Conservation (phyloP, 805 yeast species). For the Lachancea dasiensis region DNA sequence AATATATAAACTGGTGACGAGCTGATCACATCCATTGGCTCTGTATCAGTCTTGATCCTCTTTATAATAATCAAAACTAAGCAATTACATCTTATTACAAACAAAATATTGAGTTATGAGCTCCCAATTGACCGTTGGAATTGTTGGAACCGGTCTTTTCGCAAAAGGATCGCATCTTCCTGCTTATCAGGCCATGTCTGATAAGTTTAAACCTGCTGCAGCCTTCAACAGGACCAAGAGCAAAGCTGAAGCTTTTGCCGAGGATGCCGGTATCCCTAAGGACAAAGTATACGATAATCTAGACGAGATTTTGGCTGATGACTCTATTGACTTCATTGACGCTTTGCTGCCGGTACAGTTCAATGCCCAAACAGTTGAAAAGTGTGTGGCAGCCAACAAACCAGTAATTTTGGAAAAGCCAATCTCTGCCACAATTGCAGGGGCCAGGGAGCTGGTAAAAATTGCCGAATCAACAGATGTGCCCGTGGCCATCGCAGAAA, state of each 20-base stretch:
- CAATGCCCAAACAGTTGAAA: conserved; percentile 61
- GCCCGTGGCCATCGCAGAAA: conserved; percentile 76
- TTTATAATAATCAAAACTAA: too few relatives aligned
- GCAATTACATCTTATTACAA: too few relatives aligned
- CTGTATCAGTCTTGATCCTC: too few relatives aligned
- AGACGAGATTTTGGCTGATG: conserved; percentile 61
- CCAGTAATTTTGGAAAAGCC: conserved; percentile 88
- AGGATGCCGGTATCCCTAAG: conserved; percentile 46
- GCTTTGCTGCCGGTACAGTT: conserved; percentile 84
- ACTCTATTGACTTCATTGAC: conserved; percentile 70
- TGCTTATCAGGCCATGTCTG: conserved; percentile 46
- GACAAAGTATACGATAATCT: conserved; percentile 51
- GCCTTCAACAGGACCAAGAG: conserved; percentile 78
- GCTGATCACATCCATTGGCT: too few relatives aligned
- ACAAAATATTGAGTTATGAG: background rate
- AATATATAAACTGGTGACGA: conserved; percentile 1
- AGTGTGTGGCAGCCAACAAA: conserved; percentile 67
- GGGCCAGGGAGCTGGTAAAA: conserved; percentile 74
- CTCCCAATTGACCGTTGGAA: conserved; percentile 46
- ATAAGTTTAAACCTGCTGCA: conserved; percentile 52
- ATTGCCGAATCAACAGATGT: conserved; percentile 54
- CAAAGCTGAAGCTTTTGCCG: conserved; percentile 79
- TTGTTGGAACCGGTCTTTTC: conserved; percentile 82
- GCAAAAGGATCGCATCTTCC: conserved; percentile 85
- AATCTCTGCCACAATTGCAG: conserved; percentile 76